Evolutionary conservation across 768 basidiomycete genomes (phyloP).

Genomic region (Rhodotorula diobovata): DNA sequence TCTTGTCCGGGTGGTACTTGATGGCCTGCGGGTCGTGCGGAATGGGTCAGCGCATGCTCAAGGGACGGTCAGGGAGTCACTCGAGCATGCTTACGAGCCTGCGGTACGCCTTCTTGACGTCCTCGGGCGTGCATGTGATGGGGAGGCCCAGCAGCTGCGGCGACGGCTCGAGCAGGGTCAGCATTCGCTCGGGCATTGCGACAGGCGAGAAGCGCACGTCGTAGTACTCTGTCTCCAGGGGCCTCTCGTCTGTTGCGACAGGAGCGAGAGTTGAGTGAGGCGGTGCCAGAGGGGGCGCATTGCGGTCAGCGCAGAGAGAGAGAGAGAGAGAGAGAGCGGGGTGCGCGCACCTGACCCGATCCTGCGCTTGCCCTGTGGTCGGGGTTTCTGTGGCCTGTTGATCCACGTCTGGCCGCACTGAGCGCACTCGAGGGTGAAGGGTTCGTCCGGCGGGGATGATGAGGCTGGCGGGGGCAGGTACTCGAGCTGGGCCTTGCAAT

Average conservation of each 20-base stretch:
- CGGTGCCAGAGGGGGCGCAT: background rate
- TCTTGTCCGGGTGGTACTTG: constrained; percentile 70
- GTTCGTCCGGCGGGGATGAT: constrained; percentile 53
- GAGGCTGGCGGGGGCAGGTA: constrained; percentile 53
- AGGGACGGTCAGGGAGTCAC: background rate
- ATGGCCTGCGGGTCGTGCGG: constrained; percentile 62
- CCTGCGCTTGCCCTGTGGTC: constrained; percentile 12
- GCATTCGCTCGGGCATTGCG: no score
- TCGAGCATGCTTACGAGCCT: constrained; percentile 44
- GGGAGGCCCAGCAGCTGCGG: constrained; percentile 58
- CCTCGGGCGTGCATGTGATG: constrained; percentile 69
- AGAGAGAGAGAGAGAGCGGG: background rate
- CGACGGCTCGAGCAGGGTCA: background rate
- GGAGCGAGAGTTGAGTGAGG: background rate
- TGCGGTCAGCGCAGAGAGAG: background rate
- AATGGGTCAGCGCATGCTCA: background rate
- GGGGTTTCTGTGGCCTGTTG: constrained; percentile 50
- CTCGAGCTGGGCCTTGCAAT: constrained; percentile 40
- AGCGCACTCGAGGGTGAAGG: constrained; percentile 67
- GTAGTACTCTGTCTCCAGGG: constrained; percentile 85
- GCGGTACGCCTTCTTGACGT: constrained; percentile 87
- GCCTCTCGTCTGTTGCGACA: constrained; percentile 65
- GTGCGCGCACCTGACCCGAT: constrained; percentile 20
- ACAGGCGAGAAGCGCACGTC: constrained; percentile 53
- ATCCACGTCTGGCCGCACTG: constrained; percentile 55